Conservation (phyloP, 2,329 filamentous ascomycete species). For the Aureobasidium subglaciale region DNA sequence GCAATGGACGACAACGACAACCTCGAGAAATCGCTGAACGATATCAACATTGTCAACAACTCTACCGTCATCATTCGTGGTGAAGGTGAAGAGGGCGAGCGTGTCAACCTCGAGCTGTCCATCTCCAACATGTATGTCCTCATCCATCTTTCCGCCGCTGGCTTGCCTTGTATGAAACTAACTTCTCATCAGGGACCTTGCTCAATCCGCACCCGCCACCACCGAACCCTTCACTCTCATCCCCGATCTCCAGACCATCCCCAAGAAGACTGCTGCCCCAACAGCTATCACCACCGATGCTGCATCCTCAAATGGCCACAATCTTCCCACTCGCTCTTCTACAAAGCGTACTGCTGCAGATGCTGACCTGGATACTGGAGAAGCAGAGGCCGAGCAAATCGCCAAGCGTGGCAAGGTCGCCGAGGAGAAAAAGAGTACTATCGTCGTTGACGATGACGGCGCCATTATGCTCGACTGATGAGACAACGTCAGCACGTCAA, state of each 20-base stretch:
- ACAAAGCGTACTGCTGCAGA: slow-evolving; percentile 41
- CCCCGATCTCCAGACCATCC: slow-evolving; percentile 15
- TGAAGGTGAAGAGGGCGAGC: slow-evolving; percentile 67
- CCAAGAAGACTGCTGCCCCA: slow-evolving; percentile 14
- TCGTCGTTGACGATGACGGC: slow-evolving; percentile 31
- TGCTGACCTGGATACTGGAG: slow-evolving; percentile 26
- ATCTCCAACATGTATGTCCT: slow-evolving; percentile 16
- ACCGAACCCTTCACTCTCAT: slow-evolving; percentile 13
- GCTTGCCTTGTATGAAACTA: not conserved
- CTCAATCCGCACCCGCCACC: not conserved
- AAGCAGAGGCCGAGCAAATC: slow-evolving; percentile 27
- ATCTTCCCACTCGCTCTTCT: not conserved
- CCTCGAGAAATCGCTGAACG: slow-evolving; percentile 66
- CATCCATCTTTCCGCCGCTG: not conserved
- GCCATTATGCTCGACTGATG: slow-evolving; percentile 27
- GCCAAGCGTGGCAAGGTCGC: slow-evolving; percentile 36
- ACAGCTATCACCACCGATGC: slow-evolving; percentile 14
- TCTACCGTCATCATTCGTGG: slow-evolving; percentile 79
- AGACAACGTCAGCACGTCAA: not conserved
- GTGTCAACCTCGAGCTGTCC: slow-evolving; percentile 69
- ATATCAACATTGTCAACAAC: slow-evolving; percentile 64
- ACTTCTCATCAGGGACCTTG: not conserved
- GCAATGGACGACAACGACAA: slow-evolving; percentile 56
- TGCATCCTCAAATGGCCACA: not conserved
- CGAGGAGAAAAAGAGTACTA: slow-evolving; percentile 25